Evolutionary conservation across 192 early-diverging fungal genomes (phyloP).

Genomic region (Umbelopsis vinacea): DNA sequence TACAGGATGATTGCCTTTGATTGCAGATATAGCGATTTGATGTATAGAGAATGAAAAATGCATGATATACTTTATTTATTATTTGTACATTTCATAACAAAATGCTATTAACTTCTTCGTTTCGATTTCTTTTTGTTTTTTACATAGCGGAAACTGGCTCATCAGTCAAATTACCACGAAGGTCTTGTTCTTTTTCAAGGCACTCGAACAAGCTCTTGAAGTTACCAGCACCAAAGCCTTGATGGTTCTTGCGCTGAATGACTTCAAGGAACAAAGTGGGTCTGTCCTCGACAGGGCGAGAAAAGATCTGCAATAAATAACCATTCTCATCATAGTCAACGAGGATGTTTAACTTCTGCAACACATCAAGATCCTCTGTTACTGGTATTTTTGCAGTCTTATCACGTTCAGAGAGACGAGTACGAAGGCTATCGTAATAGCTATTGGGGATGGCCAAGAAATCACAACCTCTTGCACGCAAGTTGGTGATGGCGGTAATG

Average conservation of each 20-base stretch:
- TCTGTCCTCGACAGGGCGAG: conserved; percentile 91
- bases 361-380: conserved; percentile 78
- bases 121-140: background rate
- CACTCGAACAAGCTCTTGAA: conserved; percentile 97
- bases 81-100: no score
- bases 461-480: conserved; percentile 86
- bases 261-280: conserved; percentile 97
- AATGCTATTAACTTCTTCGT: no score
- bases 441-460: conserved; percentile 83
- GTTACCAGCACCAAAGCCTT: conserved; percentile 96
- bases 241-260: conserved; percentile 93
- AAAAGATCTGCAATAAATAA: conserved; percentile 94
- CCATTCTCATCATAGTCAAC: conserved; percentile 97
- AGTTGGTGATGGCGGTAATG: conserved; percentile 78
- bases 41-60: no score
- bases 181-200: conserved; percentile 92
- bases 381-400: conserved; percentile 71
- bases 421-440: conserved; percentile 88
- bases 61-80: no score
- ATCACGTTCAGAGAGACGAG: conserved; percentile 58
- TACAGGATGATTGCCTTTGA: no score
- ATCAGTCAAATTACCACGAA: conserved; percentile 79
- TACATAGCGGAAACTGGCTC: conserved; percentile 7
- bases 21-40: no score
- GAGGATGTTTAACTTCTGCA: conserved; percentile 88